Percentiles rank a stretch among this genome's conserved stretches.
Evolutionary conservation across 78 protist genomes (phyloP).

Genomic region (Dictyostelium intermedium): DNA sequence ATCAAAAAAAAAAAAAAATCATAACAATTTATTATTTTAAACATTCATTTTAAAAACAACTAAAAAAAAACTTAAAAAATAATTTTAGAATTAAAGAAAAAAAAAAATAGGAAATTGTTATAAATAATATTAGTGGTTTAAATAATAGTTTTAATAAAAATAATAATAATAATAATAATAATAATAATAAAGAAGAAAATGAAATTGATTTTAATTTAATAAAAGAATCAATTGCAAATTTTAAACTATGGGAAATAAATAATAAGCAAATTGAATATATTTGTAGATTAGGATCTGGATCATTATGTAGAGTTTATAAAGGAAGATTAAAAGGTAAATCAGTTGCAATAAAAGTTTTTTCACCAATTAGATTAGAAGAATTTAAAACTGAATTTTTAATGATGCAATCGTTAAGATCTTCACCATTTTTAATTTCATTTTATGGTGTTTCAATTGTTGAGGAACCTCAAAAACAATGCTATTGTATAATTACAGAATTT

Average conservation of each 20-base stretch:
- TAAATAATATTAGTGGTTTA: neutral
- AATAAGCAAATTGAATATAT: slow-evolving; percentile 4
- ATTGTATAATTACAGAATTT: slow-evolving; percentile 76
- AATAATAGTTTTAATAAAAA: neutral
- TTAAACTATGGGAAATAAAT: slow-evolving; percentile 46
- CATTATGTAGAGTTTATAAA: slow-evolving; percentile 68
- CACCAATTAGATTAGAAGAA: slow-evolving; percentile 57
- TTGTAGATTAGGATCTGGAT: slow-evolving; percentile 36
- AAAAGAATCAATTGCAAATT: neutral
- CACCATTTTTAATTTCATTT: neutral
- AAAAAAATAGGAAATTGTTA: neutral
- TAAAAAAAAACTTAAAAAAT: neutral
- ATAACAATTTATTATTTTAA: no score
- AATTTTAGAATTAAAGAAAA: neutral
- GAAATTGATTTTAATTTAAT: neutral
- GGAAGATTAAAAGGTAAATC: slow-evolving; percentile 54
- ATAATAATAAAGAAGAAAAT: neutral
- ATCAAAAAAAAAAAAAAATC: neutral
- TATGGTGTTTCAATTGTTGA: slow-evolving; percentile 14
- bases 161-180: neutral
- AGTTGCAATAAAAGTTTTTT: slow-evolving; percentile 67
- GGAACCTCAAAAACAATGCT: slow-evolving; percentile 11
- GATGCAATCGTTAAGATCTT: slow-evolving; percentile 57
- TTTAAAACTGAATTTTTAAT: slow-evolving; percentile 81
- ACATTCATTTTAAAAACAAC: no score